Evolutionary conservation across 78 protist genomes (phyloP).

Genomic region (Cavenderia fasciculata): DNA sequence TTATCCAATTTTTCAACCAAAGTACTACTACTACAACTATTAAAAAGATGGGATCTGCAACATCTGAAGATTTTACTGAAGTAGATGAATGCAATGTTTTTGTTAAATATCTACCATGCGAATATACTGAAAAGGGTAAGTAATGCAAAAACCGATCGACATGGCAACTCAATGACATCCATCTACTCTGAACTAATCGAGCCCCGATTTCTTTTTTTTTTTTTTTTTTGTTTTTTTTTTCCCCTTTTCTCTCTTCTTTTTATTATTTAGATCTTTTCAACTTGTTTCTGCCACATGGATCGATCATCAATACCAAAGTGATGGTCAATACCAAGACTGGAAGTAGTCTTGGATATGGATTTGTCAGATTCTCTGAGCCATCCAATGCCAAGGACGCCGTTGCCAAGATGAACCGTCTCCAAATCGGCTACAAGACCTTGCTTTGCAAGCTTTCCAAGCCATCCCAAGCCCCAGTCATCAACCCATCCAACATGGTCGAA

Average conservation of each 20-base stretch:
- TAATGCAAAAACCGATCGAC: no score
- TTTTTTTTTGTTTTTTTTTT: no score
- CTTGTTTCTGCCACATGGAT: conserved; percentile 41
- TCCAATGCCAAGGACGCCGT: conserved; percentile 39
- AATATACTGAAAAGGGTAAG: conserved; percentile 57
- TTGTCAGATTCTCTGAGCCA: conserved; percentile 55
- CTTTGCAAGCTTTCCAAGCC: conserved; percentile 61
- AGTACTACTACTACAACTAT: no score
- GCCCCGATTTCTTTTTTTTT: no score
- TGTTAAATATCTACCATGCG: conserved; percentile 71
- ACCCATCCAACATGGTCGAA: background rate
- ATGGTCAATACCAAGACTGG: conserved; percentile 68
- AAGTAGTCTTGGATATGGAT: conserved; percentile 58
- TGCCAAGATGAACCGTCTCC: conserved; percentile 44
- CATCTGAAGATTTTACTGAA: no score
- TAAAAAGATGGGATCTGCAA: no score
- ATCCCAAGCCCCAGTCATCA: background rate
- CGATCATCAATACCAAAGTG: conserved; percentile 47
- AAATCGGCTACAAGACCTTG: conserved; percentile 34
- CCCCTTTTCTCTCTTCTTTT: no score
- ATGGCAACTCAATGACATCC: no score
- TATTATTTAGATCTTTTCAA: conserved; percentile 21
- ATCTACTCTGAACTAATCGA: no score
- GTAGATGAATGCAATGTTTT: conserved; percentile 69
- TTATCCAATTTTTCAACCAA: no score